A percentile compares a stretch with the other conserved stretches of the same genome.
Conservation (phyloP, 1,139 yeast species). For the Pneumocystis sp. region DNA sequence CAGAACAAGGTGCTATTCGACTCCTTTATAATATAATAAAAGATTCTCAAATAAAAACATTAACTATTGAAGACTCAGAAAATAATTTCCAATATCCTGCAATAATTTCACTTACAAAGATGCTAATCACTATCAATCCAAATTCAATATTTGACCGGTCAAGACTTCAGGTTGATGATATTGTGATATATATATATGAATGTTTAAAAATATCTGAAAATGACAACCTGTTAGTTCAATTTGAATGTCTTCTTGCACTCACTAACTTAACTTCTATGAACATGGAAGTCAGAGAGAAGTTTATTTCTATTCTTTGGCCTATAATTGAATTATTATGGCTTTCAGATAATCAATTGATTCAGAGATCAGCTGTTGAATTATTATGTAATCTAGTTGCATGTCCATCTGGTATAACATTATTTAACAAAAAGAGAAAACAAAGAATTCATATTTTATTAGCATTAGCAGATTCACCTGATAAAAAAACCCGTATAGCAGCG, state of each 20-base stretch:
- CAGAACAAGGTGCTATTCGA: neutral
- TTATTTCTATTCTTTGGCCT: constrained; percentile 27
- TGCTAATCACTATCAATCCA: neutral
- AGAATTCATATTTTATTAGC: constrained; percentile 23
- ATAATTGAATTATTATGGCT: constrained; percentile 27
- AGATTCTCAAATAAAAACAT: neutral
- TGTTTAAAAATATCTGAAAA: neutral
- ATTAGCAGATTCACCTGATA: constrained; percentile 24
- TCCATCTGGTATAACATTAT: constrained; percentile 22
- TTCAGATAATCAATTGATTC: constrained; percentile 23
- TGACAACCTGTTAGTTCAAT: constrained; percentile 24
- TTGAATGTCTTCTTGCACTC: constrained; percentile 34
- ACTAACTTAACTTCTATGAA: constrained; percentile 35
- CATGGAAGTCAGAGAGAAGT: constrained; percentile 24
- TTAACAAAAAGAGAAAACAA: constrained; percentile 19
- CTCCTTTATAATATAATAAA: neutral
- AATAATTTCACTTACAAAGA: neutral
- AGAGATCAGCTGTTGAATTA: constrained; percentile 27
- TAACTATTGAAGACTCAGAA: neutral
- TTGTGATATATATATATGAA: neutral
- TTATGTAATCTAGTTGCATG: constrained; percentile 27
- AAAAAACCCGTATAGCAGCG: constrained; percentile 26
- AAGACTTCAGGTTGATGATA: neutral
- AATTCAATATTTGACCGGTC: neutral
- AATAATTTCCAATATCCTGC: neutral